These are phyloP conservation scores for Laetiporus sulphureus DNA, from an alignment of 1,284 basidiomycete genomes.

Conservation along the genomic window DNA sequence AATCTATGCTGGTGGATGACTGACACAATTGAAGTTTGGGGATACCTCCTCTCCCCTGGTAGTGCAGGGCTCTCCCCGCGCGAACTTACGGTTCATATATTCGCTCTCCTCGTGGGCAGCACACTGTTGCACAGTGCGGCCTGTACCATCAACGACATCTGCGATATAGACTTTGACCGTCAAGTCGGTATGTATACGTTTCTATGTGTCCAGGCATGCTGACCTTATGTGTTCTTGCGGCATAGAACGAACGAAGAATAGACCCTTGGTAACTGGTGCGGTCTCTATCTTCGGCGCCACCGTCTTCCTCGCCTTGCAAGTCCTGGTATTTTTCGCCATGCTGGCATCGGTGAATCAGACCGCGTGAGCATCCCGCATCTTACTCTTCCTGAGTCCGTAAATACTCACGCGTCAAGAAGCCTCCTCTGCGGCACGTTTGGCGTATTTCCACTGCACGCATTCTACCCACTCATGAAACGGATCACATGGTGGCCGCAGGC, in stretches of 20 bases:
- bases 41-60: slow-evolving; percentile 19
- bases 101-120: slow-evolving; percentile 15
- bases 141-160: slow-evolving; percentile 33
- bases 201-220: background rate
- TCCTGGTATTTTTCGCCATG: slow-evolving; percentile 27
- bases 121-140: slow-evolving; percentile 26
- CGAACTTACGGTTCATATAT: slow-evolving; percentile 11
- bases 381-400: slow-evolving; percentile 3
- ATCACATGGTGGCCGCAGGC: slow-evolving; percentile 64
- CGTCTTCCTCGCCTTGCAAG: slow-evolving; percentile 32
- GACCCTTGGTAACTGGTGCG: slow-evolving; percentile 42
- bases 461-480: slow-evolving; percentile 60
- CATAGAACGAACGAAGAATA: slow-evolving; percentile 21
- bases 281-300: slow-evolving; percentile 35
- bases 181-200: slow-evolving; percentile 24
- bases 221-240: background rate
- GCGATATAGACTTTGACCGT: slow-evolving; percentile 31
- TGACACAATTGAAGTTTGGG: slow-evolving; percentile 15
- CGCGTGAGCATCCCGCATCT: slow-evolving; percentile 16
- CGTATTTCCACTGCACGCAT: slow-evolving; percentile 37
- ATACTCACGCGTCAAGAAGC: slow-evolving; percentile 19
- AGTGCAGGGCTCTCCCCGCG: slow-evolving; percentile 7
- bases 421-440: slow-evolving; percentile 36
- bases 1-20: background rate
- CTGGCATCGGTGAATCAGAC: slow-evolving; percentile 13